A percentile compares a stretch with the other conserved stretches of the same genome.
Evolutionary conservation across 352 stramenopile genomes (phyloP).

Genomic region (Blastocystis hominis): DNA sequence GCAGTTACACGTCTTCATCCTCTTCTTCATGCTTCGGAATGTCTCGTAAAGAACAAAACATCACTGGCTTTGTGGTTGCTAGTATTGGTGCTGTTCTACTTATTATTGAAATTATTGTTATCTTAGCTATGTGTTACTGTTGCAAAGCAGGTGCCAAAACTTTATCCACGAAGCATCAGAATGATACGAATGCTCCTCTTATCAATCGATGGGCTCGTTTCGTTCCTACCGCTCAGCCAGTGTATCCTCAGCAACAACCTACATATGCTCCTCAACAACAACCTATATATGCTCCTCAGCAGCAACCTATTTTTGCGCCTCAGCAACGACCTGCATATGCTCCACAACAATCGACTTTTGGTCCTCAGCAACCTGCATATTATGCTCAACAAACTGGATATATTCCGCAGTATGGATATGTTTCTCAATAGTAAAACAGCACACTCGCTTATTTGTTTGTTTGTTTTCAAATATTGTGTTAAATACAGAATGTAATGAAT

Average conservation of each 20-base stretch:
- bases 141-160: not conserved
- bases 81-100: not conserved
- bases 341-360: not conserved
- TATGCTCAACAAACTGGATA: not conserved
- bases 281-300: not conserved
- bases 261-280: not conserved
- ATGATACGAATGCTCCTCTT: not conserved
- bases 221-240: not conserved
- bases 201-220: not conserved
- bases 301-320: not conserved
- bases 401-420: too few relatives aligned
- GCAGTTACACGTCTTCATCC: not conserved
- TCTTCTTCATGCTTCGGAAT: conserved; percentile 35
- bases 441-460: too few relatives aligned
- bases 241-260: not conserved
- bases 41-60: conserved; percentile 17
- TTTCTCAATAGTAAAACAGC: too few relatives aligned
- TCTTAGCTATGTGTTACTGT: not conserved
- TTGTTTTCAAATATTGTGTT: too few relatives aligned
- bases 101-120: not conserved
- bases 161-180: not conserved
- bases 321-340: not conserved
- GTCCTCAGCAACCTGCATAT: not conserved
- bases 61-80: not conserved
- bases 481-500: too few relatives aligned